Evolutionary conservation across 2,329 filamentous ascomycete genomes (phyloP).

Genomic region (Clonostachys byssicola): DNA sequence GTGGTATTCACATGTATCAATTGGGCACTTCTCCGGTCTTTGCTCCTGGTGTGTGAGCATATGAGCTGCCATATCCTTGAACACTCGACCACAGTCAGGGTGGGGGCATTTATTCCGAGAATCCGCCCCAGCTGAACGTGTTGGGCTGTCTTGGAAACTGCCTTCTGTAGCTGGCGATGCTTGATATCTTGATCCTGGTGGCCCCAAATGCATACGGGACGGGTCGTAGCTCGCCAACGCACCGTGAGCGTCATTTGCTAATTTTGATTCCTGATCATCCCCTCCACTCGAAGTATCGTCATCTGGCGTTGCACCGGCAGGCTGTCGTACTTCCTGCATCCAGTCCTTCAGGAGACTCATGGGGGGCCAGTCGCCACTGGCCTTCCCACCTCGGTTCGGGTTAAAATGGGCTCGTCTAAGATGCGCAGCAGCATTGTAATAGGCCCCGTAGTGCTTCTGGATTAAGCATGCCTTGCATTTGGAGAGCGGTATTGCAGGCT

Average conservation of each 20-base stretch:
- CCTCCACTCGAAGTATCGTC: slow-evolving; percentile 41
- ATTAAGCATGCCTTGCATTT: slow-evolving; percentile 54
- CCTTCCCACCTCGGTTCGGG: slow-evolving; percentile 49
- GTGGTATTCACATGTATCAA: slow-evolving; percentile 89
- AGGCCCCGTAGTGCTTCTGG: slow-evolving; percentile 53
- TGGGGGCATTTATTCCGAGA: slow-evolving; percentile 49
- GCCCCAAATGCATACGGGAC: not conserved
- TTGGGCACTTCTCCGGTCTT: slow-evolving; percentile 93
- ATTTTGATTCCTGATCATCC: slow-evolving; percentile 30
- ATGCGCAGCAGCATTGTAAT: slow-evolving; percentile 57
- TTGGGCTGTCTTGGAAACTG: slow-evolving; percentile 1
- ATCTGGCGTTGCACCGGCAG: slow-evolving; percentile 36
- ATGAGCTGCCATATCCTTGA: slow-evolving; percentile 73
- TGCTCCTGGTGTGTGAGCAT: slow-evolving; percentile 96
- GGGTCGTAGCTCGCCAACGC: slow-evolving; percentile 1
- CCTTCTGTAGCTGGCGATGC: not conserved
- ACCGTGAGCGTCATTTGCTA: not conserved
- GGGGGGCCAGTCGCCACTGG: slow-evolving; percentile 54
- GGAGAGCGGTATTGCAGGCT: slow-evolving; percentile 45
- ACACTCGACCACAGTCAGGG: slow-evolving; percentile 53
- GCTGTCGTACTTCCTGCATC: slow-evolving; percentile 56
- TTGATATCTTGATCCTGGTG: not conserved
- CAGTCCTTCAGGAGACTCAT: slow-evolving; percentile 55
- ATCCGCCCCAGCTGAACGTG: slow-evolving; percentile 13
- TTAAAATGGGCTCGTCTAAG: slow-evolving; percentile 54